These are phyloP conservation scores for Penicillium cosmopolitanum DNA, from an alignment of 495 filamentous ascomycete species.

Conservation along the genomic window DNA sequence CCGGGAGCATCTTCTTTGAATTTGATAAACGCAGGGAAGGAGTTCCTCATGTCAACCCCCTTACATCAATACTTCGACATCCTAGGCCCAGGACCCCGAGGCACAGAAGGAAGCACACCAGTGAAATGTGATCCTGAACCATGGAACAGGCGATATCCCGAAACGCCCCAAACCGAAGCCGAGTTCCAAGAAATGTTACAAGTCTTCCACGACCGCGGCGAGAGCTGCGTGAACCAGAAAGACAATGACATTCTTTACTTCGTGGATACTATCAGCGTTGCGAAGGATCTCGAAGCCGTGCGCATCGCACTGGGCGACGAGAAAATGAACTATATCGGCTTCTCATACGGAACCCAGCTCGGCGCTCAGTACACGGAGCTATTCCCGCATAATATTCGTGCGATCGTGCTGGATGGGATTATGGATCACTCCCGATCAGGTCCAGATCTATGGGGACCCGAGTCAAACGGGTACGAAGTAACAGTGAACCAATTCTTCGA, in stretches of 20 bases:
- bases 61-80: conserved; percentile 42
- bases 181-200: conserved; percentile 21
- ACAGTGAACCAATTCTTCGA: conserved; percentile 39
- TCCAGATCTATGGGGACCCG: not conserved
- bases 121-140: conserved; percentile 39
- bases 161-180: not conserved
- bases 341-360: conserved; percentile 64
- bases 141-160: conserved; percentile 34
- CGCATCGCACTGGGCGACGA: conserved; percentile 40
- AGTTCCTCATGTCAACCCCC: not conserved
- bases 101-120: conserved; percentile 43
- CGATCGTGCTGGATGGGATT: conserved; percentile 48
- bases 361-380: conserved; percentile 51
- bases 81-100: conserved; percentile 49
- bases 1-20: not conserved
- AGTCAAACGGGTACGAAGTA: conserved; percentile 24
- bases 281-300: conserved; percentile 47
- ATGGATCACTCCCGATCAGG: conserved; percentile 36
- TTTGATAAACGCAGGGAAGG: not conserved
- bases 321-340: conserved; percentile 57
- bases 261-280: conserved; percentile 45
- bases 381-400: conserved; percentile 42
- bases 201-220: not conserved
- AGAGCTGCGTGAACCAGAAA: conserved; percentile 23
- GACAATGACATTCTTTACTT: not conserved